A percentile compares a stretch with the other conserved stretches of the same genome.
phyloP scores from a whole-genome alignment of 2,329 filamentous ascomycete genomes.

The Raffaelea ambrosiae region DNA sequence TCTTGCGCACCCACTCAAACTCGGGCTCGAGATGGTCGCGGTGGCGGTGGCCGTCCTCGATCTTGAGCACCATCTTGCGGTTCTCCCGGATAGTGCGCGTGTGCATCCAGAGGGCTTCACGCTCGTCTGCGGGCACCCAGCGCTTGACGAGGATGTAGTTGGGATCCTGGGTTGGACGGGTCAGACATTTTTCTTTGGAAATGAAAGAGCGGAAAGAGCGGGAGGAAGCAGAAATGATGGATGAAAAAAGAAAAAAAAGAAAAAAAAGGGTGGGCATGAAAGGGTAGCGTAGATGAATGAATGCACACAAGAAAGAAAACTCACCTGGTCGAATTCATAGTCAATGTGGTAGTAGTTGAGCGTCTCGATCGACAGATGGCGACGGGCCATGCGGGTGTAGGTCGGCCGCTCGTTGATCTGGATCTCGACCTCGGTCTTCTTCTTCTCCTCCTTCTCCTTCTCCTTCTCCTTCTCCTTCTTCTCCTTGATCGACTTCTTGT shows the following conservation, averaged over 20 bases:
- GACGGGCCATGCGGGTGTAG: constrained; percentile 56
- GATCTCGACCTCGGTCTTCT: constrained; percentile 16
- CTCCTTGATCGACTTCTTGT: constrained; percentile 41
- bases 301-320: constrained; percentile 12
- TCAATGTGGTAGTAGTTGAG: constrained; percentile 46
- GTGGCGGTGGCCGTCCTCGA: constrained; percentile 38
- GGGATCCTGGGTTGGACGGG: constrained; percentile 49
- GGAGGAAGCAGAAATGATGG: no score
- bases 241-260: no score
- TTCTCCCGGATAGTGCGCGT: constrained; percentile 56
- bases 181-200: no score
- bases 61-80: constrained; percentile 35
- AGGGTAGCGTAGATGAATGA: no score
- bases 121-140: constrained; percentile 63
- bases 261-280: no score
- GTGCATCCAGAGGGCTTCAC: constrained; percentile 64
- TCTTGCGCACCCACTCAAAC: constrained; percentile 51
- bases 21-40: constrained; percentile 30
- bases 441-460: constrained; percentile 31
- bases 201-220: no score
- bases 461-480: constrained; percentile 24
- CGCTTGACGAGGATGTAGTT: constrained; percentile 64
- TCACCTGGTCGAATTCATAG: constrained; percentile 48
- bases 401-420: constrained; percentile 26
- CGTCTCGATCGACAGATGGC: constrained; percentile 55